Base-by-base conservation (phyloP, 2,329 filamentous ascomycete genomes). In the Ceratocystis destructans region DNA sequence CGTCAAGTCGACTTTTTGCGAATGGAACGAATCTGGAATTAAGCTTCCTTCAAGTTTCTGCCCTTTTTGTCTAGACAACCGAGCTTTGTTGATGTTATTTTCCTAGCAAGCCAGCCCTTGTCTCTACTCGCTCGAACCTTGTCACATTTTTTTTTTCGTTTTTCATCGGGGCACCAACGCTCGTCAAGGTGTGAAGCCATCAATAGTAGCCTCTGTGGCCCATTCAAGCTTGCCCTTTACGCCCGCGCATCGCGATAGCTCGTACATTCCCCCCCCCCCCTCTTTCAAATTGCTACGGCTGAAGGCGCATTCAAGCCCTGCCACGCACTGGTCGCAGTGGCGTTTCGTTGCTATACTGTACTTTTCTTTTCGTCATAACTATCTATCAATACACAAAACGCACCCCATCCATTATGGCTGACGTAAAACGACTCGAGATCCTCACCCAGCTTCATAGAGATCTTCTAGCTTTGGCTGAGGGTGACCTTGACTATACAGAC, bases 361-460 rank as follows among this genome's bases (percentile, higher is more conserved):
- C 7, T 17, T 28, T 41, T 25, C 59, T 53, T 25, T 41, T n/a
- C 12, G 3, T 7, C 25, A 37, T 17, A 10, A n/a, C 17, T 28
- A 28, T 25, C 5, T 8, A 22, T 17, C 37, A 25, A 70, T 70
- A 73, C 37, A 41, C 37, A 41, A 41, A 12, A 12, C 37, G 3
- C 37, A 41, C 37, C 3, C 37, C 69, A 69, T 73, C 72, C 75
- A 78, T 72, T 70, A 93, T 94, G 90, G 85, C 87, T 75, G 86
- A 88, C 73, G 79, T 84, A 74, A 86, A 86, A 74, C 84, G 83
- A 73, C 81, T 95, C 73, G 87, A 87, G 73, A 84, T 86, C 76
- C 84, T 97, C 72, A 86, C 92, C 78, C 86, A 85, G 75, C 85
- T 99, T 71, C 89, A 96, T 76, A 85, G 88, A 75, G 91, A 96